These are phyloP conservation scores for Moricandia arvensis DNA, from an alignment of 345 rosid species.

Conservation along the genomic window DNA sequence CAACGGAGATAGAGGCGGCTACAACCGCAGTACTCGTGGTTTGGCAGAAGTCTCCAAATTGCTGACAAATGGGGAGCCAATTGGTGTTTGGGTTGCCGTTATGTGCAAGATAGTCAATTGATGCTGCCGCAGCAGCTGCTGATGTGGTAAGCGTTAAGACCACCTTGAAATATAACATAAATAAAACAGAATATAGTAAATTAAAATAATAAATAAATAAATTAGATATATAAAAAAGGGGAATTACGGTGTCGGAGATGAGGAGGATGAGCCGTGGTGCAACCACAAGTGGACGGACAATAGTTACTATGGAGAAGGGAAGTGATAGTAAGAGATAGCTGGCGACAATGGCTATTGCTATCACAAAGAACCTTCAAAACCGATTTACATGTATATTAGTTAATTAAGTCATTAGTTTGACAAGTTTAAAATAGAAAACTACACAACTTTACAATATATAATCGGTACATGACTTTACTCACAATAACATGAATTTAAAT, in stretches of 20 bases:
- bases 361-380: constrained; percentile 64
- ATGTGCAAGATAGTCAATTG: constrained; percentile 79
- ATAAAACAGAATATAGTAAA: neutral
- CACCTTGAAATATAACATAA: constrained; percentile 39
- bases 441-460: neutral
- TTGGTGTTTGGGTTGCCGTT: constrained; percentile 71
- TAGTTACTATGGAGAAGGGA: constrained; percentile 69
- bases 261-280: constrained; percentile 64
- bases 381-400: neutral
- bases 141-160: constrained; percentile 64
- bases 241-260: constrained; percentile 58
- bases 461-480: neutral
- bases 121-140: constrained; percentile 51
- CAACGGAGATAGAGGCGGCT: constrained; percentile 51
- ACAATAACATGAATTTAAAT: neutral
- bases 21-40: constrained; percentile 69
- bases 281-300: constrained; percentile 66
- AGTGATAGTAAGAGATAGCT: constrained; percentile 78
- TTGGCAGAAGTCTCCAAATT: constrained; percentile 81
- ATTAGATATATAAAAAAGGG: neutral
- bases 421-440: neutral
- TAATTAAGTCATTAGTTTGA: neutral
- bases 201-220: neutral
- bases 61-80: constrained; percentile 78
- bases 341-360: constrained; percentile 57